Conservation (phyloP, 2,329 filamentous ascomycete species). For the Diplodia seriata region DNA sequence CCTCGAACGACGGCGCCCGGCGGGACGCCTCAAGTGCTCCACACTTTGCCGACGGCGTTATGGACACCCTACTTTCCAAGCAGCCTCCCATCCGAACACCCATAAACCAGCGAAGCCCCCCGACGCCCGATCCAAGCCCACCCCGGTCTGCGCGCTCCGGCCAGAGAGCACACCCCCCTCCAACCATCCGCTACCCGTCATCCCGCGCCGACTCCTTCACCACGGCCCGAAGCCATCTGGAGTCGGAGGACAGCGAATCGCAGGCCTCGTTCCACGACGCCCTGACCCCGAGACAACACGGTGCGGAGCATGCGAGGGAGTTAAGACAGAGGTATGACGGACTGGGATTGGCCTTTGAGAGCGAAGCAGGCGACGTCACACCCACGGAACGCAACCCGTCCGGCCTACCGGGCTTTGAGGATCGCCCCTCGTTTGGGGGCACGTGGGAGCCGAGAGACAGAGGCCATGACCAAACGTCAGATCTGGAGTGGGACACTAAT, state of each 20-base stretch:
- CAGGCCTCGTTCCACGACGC: slow-evolving; percentile 41
- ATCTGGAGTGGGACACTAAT: slow-evolving; percentile 50
- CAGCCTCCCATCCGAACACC: slow-evolving; percentile 52
- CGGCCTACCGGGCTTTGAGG: neutral
- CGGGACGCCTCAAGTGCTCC: slow-evolving; percentile 39
- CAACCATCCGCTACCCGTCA: slow-evolving; percentile 48
- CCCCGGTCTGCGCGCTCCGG: slow-evolving; percentile 39
- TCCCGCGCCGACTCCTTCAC: slow-evolving; percentile 55
- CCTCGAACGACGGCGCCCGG: slow-evolving; percentile 43
- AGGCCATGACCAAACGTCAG: slow-evolving; percentile 39
- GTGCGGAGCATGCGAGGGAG: slow-evolving; percentile 35
- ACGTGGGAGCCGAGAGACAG: slow-evolving; percentile 24
- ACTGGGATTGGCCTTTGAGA: slow-evolving; percentile 47
- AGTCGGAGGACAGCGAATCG: slow-evolving; percentile 44
- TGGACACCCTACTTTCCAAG: slow-evolving; percentile 48
- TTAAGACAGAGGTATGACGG: slow-evolving; percentile 38
- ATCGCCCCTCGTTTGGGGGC: neutral
- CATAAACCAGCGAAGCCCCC: slow-evolving; percentile 50
- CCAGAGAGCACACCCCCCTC: slow-evolving; percentile 34
- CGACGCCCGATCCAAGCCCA: slow-evolving; percentile 49
- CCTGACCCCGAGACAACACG: slow-evolving; percentile 39
- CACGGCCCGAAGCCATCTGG: slow-evolving; percentile 53
- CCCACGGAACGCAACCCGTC: slow-evolving; percentile 40
- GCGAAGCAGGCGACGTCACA: slow-evolving; percentile 42
- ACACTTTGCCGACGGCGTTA: slow-evolving; percentile 50